These are phyloP conservation scores for Wallacemonas sp. DNA, from an alignment of 208 protist genomes.

Conservation along the genomic window DNA sequence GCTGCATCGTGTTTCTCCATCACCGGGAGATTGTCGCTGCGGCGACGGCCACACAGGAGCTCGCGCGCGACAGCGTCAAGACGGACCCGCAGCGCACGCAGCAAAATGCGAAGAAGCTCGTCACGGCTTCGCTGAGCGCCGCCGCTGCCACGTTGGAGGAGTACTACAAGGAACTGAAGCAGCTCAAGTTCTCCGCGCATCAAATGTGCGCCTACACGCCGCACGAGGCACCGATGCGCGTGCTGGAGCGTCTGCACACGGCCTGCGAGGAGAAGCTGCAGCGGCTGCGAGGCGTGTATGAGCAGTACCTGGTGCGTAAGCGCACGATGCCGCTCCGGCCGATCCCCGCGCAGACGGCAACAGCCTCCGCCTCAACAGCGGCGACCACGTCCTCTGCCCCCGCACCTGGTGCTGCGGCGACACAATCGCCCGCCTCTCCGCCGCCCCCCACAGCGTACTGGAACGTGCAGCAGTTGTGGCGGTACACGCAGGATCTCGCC, in stretches of 20 bases:
- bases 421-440: too few species aligned
- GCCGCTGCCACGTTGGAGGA: constrained; percentile 41
- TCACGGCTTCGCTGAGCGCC: constrained; percentile 19
- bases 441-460: constrained; percentile 21
- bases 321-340: constrained; percentile 31
- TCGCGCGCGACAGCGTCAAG: constrained; percentile 2
- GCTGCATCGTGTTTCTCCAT: constrained; percentile 58
- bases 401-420: too few species aligned
- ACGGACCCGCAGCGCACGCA: neutral
- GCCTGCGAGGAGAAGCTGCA: constrained; percentile 35
- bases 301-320: constrained; percentile 29
- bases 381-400: neutral
- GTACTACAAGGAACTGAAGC: constrained; percentile 73
- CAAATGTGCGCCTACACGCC: constrained; percentile 75
- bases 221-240: constrained; percentile 56
- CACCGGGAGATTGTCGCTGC: constrained; percentile 55
- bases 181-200: constrained; percentile 54
- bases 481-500: constrained; percentile 62
- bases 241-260: constrained; percentile 64
- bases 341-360: neutral
- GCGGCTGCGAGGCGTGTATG: constrained; percentile 33
- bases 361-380: constrained; percentile 5
- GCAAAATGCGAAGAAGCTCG: constrained; percentile 40
- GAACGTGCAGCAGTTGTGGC: constrained; percentile 68
- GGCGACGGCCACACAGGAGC: neutral